Base-by-base conservation (phyloP, 495 filamentous ascomycete genomes). In the Penicillium manginii region DNA sequence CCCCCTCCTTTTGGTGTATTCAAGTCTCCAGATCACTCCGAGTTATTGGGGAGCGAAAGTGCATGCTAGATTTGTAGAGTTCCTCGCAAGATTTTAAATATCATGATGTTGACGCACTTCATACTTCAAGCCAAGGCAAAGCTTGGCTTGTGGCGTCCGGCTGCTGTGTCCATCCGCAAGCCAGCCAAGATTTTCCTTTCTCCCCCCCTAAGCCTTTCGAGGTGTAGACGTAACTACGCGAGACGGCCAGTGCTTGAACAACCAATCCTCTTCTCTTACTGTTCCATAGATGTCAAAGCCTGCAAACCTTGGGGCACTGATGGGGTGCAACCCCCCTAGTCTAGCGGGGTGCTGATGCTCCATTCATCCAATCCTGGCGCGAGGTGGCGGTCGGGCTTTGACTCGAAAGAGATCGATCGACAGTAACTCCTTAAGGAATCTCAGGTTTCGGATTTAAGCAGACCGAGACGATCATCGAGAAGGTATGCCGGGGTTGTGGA, bases 111-210 rank as follows among this genome's bases (percentile, higher is more conserved):
- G 23, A 22, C 40, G 40, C 29, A 35, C 22, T 23, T 52, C 26
- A 17, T 33, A 39, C 39, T 45, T 29, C 51, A 51, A 50, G 23
- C 33, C 35, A 50, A 60, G 49, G 47, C 52, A 50, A 42, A 29
- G 45, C 45, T 47, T 29, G 31, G 50, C 37, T 19, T 53, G 57
- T 59, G 57, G 57, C 57, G 50, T 49, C 17, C 42, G 42, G 32
- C 31, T 53, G 33, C 47, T 18, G 40, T 17, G 40, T n/a, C 22
- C 19, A 22, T 47, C 22, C 45, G 18, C 45, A 22, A 22, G 45
- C 22, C 45, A 47, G 45, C 11, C 45, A 12, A 47, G 40, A 47
- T 43, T 19, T 43, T 18, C 8, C 15, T 43, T 43, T 19, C 17
- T 15, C 17, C 17, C 17, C 37, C 21, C 45, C 40, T 45, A 45